Evolutionary conservation across 768 basidiomycete genomes (phyloP).

Genomic region (Coprinopsis cinerea): DNA sequence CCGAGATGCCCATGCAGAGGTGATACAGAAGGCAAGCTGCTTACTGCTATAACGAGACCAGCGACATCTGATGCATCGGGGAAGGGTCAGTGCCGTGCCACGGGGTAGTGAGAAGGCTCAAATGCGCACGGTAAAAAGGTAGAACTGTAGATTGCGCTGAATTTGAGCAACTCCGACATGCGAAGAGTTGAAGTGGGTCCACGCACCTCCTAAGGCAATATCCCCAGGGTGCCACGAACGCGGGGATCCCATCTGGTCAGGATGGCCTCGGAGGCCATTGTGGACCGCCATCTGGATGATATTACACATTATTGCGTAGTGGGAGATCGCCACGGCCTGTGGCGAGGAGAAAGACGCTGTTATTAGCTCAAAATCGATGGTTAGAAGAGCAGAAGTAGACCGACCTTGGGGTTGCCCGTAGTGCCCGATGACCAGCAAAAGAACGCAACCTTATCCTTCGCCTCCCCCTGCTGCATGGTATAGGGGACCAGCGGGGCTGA

Average conservation of each 20-base stretch:
- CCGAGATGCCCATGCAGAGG: constrained; percentile 7
- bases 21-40: constrained; percentile 17
- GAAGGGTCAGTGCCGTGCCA: not conserved
- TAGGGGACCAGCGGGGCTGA: not conserved
- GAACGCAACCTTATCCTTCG: constrained; percentile 52
- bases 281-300: constrained; percentile 44
- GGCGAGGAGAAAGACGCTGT: not conserved
- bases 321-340: constrained; percentile 48
- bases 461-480: constrained; percentile 38
- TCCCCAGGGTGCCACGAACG: constrained; percentile 44
- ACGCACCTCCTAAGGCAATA: constrained; percentile 33
- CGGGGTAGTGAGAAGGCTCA: not conserved
- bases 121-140: constrained; percentile 40
- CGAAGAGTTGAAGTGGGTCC: not conserved
- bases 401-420: constrained; percentile 59
- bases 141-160: constrained; percentile 20
- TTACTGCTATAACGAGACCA: constrained; percentile 50
- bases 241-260: constrained; percentile 19
- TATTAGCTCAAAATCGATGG: not conserved
- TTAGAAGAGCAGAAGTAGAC: constrained; percentile 1
- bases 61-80: constrained; percentile 20
- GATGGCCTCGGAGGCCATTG: constrained; percentile 22
- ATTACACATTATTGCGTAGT: constrained; percentile 51
- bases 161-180: not conserved
- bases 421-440: constrained; percentile 66